These are phyloP conservation scores for Calonectria ilicicola DNA, from an alignment of 2,329 filamentous ascomycete genomes.

Conservation along the genomic window DNA sequence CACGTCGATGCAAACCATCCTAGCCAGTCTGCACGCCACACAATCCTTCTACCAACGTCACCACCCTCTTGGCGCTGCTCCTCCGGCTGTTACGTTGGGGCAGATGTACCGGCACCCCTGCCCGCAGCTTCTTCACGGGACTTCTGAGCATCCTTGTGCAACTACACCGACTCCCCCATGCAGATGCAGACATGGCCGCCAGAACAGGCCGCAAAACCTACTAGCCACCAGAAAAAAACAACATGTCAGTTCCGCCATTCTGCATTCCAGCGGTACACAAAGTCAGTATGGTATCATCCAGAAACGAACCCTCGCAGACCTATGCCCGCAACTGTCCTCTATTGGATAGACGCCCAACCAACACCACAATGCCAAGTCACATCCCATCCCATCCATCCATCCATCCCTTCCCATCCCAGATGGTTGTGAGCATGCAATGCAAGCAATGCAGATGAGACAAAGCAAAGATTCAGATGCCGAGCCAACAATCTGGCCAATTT, in stretches of 20 bases:
- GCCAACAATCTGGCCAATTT: background rate
- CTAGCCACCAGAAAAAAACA: background rate
- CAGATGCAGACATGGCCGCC: background rate
- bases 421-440: background rate
- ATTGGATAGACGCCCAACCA: background rate
- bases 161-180: conserved; percentile 8
- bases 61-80: background rate
- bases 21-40: background rate
- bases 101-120: background rate
- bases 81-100: conserved; percentile 8
- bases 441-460: background rate
- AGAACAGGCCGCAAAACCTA: background rate
- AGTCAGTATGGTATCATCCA: background rate
- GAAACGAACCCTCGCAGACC: background rate
- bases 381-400: too few species aligned
- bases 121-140: conserved; percentile 1
- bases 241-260: conserved; percentile 1
- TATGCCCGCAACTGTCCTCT: background rate
- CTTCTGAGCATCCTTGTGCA: background rate
- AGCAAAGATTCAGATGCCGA: background rate
- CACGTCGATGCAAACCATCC: background rate
- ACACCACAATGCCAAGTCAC: background rate
- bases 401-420: too few species aligned
- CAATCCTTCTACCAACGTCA: background rate
- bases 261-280: background rate